Conservation (phyloP, 2,329 filamentous ascomycete species). For the Fonsecaea pedrosoi region DNA sequence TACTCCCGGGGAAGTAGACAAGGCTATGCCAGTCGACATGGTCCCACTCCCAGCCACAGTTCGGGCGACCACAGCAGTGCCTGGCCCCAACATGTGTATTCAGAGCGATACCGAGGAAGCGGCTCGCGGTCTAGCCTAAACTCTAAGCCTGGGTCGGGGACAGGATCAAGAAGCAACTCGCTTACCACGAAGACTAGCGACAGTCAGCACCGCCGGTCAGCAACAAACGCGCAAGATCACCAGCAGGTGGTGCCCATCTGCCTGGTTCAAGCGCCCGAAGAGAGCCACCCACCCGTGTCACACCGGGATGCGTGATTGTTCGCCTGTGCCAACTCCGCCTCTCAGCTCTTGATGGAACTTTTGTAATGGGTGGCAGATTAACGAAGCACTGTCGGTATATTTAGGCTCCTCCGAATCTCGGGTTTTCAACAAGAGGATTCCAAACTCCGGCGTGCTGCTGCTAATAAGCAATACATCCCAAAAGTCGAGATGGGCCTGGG, state of each 20-base stretch:
- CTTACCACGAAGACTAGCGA: constrained; percentile 1
- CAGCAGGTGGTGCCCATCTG: constrained; percentile 20
- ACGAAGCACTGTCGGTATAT: neutral
- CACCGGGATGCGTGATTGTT: constrained; percentile 8
- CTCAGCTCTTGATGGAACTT: neutral
- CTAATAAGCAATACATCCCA: neutral
- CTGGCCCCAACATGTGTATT: constrained; percentile 13
- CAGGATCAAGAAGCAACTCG: constrained; percentile 22
- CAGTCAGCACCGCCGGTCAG: neutral
- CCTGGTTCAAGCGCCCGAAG: constrained; percentile 18
- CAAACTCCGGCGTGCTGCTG: neutral
- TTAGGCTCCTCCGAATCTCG: neutral
- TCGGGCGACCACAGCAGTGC: constrained; percentile 11
- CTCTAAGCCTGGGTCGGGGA: constrained; percentile 3
- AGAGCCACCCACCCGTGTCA: constrained; percentile 6
- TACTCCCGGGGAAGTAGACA: constrained; percentile 14
- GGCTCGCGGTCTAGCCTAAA: constrained; percentile 15
- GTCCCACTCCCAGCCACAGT: constrained; percentile 12
- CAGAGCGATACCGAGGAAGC: constrained; percentile 15
- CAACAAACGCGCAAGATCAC: neutral
- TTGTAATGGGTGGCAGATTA: neutral
- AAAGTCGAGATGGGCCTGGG: neutral
- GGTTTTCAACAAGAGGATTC: neutral
- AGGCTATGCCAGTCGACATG: constrained; percentile 3
- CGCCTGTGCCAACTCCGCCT: neutral